phyloP scores from a whole-genome alignment of 1,139 yeast species.

The Candida sp. region DNA sequence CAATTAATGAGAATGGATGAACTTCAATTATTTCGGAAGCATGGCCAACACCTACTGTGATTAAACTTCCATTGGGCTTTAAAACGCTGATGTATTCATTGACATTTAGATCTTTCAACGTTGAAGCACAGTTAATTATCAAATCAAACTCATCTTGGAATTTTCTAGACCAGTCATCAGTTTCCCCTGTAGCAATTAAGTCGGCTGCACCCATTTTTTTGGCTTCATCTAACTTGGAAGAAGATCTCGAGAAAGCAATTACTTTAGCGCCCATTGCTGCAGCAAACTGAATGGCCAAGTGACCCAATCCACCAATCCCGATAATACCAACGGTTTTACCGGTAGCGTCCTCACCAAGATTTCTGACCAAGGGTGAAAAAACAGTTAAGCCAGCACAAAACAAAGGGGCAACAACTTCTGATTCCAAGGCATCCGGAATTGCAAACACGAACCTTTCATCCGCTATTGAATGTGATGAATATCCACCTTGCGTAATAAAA shows the following conservation, averaged over 20 bases:
- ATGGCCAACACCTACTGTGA: conserved; percentile 24
- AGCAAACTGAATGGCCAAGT: conserved; percentile 55
- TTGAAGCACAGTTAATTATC: conserved; percentile 49
- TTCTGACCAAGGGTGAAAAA: conserved; percentile 48
- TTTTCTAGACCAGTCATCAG: conserved; percentile 31
- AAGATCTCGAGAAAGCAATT: conserved; percentile 49
- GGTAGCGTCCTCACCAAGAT: conserved; percentile 29
- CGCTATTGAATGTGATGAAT: conserved; percentile 50
- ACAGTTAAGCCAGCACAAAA: conserved; percentile 54
- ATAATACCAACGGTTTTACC: conserved; percentile 49
- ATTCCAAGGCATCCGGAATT: conserved; percentile 41
- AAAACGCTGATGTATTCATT: conserved; percentile 18
- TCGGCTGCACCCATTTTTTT: conserved; percentile 49
- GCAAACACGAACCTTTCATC: conserved; percentile 46
- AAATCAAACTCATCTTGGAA: conserved; percentile 38
- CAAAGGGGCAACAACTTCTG: conserved; percentile 45
- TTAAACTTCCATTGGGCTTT: conserved; percentile 20
- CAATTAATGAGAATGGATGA: conserved; percentile 41
- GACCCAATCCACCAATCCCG: conserved; percentile 63
- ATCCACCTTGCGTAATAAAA: conserved; percentile 56
- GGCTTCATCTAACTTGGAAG: conserved; percentile 49
- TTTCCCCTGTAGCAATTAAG: conserved; percentile 47
- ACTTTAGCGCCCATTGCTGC: conserved; percentile 59
- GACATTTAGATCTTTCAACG: conserved; percentile 27
- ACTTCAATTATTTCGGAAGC: conserved; percentile 28